Evolutionary conservation across 352 stramenopile species (phyloP), one percentile per base, ranked within the genome.

Genomic region (Phytophthora pinifolia): DNA sequence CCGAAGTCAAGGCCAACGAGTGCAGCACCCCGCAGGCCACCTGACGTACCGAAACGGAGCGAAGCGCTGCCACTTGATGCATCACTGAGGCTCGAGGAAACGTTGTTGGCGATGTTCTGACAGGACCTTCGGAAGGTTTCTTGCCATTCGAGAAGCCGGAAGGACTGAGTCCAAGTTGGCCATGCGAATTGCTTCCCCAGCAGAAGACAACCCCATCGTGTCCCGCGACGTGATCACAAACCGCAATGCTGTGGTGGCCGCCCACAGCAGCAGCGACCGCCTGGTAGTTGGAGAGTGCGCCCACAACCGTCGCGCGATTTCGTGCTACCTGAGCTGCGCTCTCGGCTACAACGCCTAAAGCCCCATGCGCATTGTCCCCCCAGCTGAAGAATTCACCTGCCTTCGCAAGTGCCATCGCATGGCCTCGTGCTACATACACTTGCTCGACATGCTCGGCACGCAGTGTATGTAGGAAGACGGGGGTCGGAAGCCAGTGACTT

Each of bases 341-440:
- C 13, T 75, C 63, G 7, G 62, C 64, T 9, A 51, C 55, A 46
- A 83, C 80, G 10, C 85, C 83, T 17, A 92, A 72, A 9, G 84
- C 74, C 13, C 83, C 81, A 31, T 98, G 88, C 46, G 98, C 92
- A 54, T 97, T 97, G 54, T 90, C 93, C 13, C 97, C 97, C 92
- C 96, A 99, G 6, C 86, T 92, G 56, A 97, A 98, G 5, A 99
- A 85, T 22, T 87, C 67, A 0, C 96, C 96, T 15, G 89, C 79
- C 3, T 80, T 67, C 2, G 87, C 86, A 4, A 96, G 65, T 14
- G 81, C 92, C 39, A 97, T 67, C 0, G 62, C 76, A 50, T 91
- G 80, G 0, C 68, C 71, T n/a, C 70, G 63, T 20, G 72, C 70
- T 9, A 91, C 74, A 9, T 63, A 54, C 3, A 90, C 74, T 5